Base-by-base conservation (phyloP, 768 basidiomycete species). In the Leccinum sublutescens region DNA sequence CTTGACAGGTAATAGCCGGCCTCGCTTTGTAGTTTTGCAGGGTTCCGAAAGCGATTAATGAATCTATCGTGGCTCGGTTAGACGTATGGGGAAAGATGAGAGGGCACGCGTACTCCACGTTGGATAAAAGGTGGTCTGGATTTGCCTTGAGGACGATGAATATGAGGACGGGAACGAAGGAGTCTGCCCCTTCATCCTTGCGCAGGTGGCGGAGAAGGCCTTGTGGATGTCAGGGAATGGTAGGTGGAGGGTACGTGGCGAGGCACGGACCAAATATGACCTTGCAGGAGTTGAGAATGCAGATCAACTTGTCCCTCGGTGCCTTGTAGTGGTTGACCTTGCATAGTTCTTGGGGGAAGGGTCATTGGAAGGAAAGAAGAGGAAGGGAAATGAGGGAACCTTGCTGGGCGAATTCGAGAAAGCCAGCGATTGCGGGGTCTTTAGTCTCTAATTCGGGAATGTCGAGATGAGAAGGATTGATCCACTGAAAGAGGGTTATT, bases 261-360 rank as follows among this genome's bases (percentile, higher is more conserved):
- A 50, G 38, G 12, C 27, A 74, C 89, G 60, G 63, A 95, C 96
- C 97, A 68, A 97, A 98, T 66, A 99, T 98, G 73, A 99, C 94
- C 78, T 99, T 99, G 85, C 95, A 99, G 73, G 87, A 91, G 70
- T 99, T 99, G 52, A 98, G 76, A 40, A 98, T 90, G 74, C 97
- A 98, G 56, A 99, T 98, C 54, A 98, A 78, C 76, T 99, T 99
- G 75, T 99, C 97, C 47, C 97, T 82, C 8, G 97, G 97, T 10
- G 97, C 97, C 73, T 98, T 98, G 79, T 98, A 99, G 71, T 98
- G 95, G 68, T 97, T 98, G 62, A 99, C 89, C 80, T 98, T 98
- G 65, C 94, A 74, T 47, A 99, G 79, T 74, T 99, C 97, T 93
- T 68, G 38, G 33, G 33, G 38, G 38, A 29, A 21, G 15, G 40